A percentile compares a stretch with the other conserved stretches of the same genome.
phyloP scores from a whole-genome alignment of 1,284 basidiomycete genomes.

The Blastosporella zonata region DNA sequence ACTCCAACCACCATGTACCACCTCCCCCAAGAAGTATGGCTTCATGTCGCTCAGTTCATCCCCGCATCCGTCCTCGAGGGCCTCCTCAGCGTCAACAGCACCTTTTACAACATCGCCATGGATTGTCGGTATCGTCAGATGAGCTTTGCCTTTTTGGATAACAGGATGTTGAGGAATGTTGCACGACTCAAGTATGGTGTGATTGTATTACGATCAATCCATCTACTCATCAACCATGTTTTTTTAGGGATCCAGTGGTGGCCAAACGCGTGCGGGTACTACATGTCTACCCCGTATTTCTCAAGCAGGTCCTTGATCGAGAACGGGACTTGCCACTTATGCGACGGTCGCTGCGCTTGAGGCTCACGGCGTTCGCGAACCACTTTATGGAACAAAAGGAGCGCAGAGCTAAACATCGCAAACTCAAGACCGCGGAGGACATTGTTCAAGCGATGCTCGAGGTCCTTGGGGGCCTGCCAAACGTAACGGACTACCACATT shows the following conservation, averaged over 20 bases:
- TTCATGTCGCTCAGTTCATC: conserved; percentile 37
- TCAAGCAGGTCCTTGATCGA: conserved; percentile 34
- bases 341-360: conserved; percentile 20
- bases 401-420: conserved; percentile 25
- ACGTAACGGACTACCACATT: conserved; percentile 42
- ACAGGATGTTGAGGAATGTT: conserved; percentile 36
- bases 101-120: conserved; percentile 43
- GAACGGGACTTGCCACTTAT: conserved; percentile 10
- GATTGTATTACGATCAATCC: neutral
- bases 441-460: conserved; percentile 37
- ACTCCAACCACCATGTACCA: conserved; percentile 21
- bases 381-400: conserved; percentile 32
- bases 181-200: conserved; percentile 33
- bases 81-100: conserved; percentile 38
- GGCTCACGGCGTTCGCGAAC: conserved; percentile 31
- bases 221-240: conserved; percentile 3
- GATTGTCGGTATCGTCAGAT: conserved; percentile 41
- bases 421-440: conserved; percentile 33
- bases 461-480: conserved; percentile 37
- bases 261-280: conserved; percentile 41
- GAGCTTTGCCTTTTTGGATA: conserved; percentile 41
- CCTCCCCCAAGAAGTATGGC: conserved; percentile 41
- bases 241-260: conserved; percentile 38
- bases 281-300: conserved; percentile 41
- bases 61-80: conserved; percentile 31